Evolutionary conservation across 2,329 filamentous ascomycete species (phyloP), one percentile per base, ranked within the genome.

Genomic region (Chaetomiaceae sp.): DNA sequence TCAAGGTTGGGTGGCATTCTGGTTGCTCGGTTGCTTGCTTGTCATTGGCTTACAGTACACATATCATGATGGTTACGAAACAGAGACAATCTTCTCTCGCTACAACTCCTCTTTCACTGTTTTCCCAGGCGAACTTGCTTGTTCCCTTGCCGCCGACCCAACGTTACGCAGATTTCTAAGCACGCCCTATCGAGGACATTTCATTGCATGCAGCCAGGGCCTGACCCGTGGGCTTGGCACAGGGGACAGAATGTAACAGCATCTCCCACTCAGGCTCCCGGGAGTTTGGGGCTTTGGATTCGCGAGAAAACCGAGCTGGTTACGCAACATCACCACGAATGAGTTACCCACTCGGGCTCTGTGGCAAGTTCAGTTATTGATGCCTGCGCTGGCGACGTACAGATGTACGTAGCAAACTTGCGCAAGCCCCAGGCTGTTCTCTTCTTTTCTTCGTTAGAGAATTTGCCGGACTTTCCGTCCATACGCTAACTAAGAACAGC

Each of bases 61-160:
- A n/a, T n/a, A n/a, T 47, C 44, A 53, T 53, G 38, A 53, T 48
- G 38, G 23, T 53, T 38, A 53, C 43, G 31, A 48, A 46, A n/a
- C 38, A 48, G 31, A 54, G 25, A 33, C 14, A 23, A 17, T 33
- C 17, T 29, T 46, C 27, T 34, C 25, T 39, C 25, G 17, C 29
- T 33, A 20, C 23, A 31, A 6, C 23, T 8, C 19, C 37, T 42
- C 15, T 11, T 27, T 15, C 36, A 31, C 15, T n/a, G 25, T 5
- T 14, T 40, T 33, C 8, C 4, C 14, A 9, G 5, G 25, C 9
- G 6, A 12, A 7, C 27, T 31, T 27, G 39, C 39, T 27, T 12
- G 27, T 12, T 23, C 6, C n/a, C 23, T 17, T n/a, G 40, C 9
- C 5, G 17, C n/a, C 8, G 5, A 8, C 19, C 25, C 27, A 11